Conservation (phyloP, 768 basidiomycete genomes). For the Boletus eberwhitei region DNA sequence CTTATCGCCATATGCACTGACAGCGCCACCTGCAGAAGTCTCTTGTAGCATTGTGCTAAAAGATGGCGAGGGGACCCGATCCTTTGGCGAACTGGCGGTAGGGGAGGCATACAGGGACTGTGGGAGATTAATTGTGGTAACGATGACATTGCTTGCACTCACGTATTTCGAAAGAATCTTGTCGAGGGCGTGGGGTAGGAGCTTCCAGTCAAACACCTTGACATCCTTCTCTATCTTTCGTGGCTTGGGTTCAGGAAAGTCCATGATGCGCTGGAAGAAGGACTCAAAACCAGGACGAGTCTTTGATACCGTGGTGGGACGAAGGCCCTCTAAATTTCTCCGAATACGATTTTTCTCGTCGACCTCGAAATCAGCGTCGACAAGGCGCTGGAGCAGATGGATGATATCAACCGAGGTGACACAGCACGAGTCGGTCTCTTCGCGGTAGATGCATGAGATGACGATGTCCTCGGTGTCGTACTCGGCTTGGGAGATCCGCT, state of each 20-base stretch:
- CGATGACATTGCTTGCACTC: slow-evolving; percentile 27
- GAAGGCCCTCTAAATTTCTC: slow-evolving; percentile 89
- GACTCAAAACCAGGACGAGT: slow-evolving; percentile 71
- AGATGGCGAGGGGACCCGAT: slow-evolving; percentile 30
- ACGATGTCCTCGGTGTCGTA: slow-evolving; percentile 75
- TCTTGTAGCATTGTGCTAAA: slow-evolving; percentile 23
- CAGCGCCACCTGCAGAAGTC: slow-evolving; percentile 18
- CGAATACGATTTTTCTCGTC: slow-evolving; percentile 97
- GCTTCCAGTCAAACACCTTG: slow-evolving; percentile 78
- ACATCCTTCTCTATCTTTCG: slow-evolving; percentile 97
- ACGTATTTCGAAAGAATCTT: slow-evolving; percentile 87
- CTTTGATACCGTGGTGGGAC: slow-evolving; percentile 89
- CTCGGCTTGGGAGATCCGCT: slow-evolving; percentile 68
- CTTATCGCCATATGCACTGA: slow-evolving; percentile 2
- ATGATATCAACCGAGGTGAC: slow-evolving; percentile 97
- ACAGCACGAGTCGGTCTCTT: slow-evolving; percentile 72
- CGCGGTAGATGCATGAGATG: slow-evolving; percentile 91
- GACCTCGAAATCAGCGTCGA: slow-evolving; percentile 75
- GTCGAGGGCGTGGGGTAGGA: slow-evolving; percentile 67
- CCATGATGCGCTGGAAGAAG: slow-evolving; percentile 97
- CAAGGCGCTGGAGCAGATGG: slow-evolving; percentile 78
- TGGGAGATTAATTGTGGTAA: background rate
- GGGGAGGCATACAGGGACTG: slow-evolving; percentile 50
- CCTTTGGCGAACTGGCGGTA: slow-evolving; percentile 21
- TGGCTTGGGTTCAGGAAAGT: slow-evolving; percentile 90